A percentile compares a stretch with the other conserved stretches of the same genome.
These are phyloP conservation scores for Powellomyces hirtus DNA, from an alignment of 192 early-diverging fungal species.

Conservation along the genomic window DNA sequence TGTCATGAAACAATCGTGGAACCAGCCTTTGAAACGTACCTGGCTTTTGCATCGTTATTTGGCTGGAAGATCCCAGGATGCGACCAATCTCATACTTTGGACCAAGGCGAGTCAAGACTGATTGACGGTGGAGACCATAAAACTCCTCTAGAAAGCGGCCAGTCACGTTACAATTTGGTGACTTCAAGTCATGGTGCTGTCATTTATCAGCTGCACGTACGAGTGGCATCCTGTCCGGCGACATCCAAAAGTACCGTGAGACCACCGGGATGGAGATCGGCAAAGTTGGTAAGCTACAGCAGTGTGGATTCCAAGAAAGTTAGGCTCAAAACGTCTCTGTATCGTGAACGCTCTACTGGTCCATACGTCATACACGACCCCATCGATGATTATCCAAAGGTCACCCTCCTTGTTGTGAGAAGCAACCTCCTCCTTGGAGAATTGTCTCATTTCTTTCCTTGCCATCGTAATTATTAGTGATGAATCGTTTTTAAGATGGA, in stretches of 20 bases:
- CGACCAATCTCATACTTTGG: conserved; percentile 20
- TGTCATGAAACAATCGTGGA: neutral
- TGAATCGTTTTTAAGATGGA: too few relatives aligned
- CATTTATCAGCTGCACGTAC: conserved; percentile 17
- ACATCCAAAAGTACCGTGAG: conserved; percentile 31
- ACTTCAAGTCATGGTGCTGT: neutral
- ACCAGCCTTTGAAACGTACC: neutral
- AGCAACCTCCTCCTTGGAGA: conserved; percentile 67
- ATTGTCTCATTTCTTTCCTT: conserved; percentile 24
- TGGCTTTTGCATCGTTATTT: conserved; percentile 32
- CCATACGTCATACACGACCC: conserved; percentile 52
- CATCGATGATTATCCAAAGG: conserved; percentile 77
- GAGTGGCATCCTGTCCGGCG: conserved; percentile 44
- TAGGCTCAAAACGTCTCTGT: neutral
- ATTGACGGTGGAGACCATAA: conserved; percentile 45
- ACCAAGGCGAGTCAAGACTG: conserved; percentile 28
- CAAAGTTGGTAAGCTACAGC: conserved; percentile 38
- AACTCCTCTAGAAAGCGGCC: conserved; percentile 33
- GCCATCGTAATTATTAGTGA: too few relatives aligned
- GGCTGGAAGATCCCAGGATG: conserved; percentile 32
- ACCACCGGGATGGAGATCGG: conserved; percentile 41
- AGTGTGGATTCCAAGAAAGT: too few relatives aligned
- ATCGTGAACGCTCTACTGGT: too few relatives aligned
- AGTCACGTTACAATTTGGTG: neutral
- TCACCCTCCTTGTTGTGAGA: conserved; percentile 65